A percentile compares a stretch with the other conserved stretches of the same genome.
phyloP scores from a whole-genome alignment of 805 yeast species.

The Isabelozyma pseudorhagii region DNA sequence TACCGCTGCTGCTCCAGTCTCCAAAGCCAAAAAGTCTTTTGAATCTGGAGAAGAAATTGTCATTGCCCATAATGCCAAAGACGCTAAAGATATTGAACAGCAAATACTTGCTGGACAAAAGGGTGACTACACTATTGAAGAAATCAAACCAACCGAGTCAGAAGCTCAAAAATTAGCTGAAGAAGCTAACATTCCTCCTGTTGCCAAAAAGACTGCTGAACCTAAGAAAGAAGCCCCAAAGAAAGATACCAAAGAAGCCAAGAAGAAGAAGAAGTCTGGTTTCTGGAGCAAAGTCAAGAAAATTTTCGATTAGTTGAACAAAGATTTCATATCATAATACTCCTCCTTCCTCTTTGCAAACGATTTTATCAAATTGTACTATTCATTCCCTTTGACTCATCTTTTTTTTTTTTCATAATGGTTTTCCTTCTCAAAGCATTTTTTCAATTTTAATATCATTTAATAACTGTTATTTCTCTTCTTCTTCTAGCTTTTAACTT shows the following conservation, averaged over 20 bases:
- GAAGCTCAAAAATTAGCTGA: conserved; percentile 35
- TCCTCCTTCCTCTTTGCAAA: neutral
- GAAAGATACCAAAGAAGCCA: conserved; percentile 1
- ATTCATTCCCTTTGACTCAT: neutral
- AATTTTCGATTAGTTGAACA: neutral
- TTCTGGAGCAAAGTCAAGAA: conserved; percentile 1
- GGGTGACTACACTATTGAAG: conserved; percentile 37
- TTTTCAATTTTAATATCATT: neutral
- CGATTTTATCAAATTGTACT: neutral
- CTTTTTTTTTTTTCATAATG: neutral
- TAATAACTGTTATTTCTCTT: neutral
- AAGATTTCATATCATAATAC: neutral
- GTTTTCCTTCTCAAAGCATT: neutral
- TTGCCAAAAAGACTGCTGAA: conserved; percentile 2
- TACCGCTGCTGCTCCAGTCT: conserved; percentile 8
- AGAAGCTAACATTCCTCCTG: conserved; percentile 23
- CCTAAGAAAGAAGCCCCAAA: conserved; percentile 1
- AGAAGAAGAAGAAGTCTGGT: conserved; percentile 8
- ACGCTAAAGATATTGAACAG: conserved; percentile 26
- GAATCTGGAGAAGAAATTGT: conserved; percentile 34
- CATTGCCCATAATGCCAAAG: conserved; percentile 34
- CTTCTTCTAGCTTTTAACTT: neutral
- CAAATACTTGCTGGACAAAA: conserved; percentile 33
- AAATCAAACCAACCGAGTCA: conserved; percentile 38
- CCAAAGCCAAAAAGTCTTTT: conserved; percentile 7